phyloP scores from a whole-genome alignment of 83 land plant species.

The Thuja plicata region DNA sequence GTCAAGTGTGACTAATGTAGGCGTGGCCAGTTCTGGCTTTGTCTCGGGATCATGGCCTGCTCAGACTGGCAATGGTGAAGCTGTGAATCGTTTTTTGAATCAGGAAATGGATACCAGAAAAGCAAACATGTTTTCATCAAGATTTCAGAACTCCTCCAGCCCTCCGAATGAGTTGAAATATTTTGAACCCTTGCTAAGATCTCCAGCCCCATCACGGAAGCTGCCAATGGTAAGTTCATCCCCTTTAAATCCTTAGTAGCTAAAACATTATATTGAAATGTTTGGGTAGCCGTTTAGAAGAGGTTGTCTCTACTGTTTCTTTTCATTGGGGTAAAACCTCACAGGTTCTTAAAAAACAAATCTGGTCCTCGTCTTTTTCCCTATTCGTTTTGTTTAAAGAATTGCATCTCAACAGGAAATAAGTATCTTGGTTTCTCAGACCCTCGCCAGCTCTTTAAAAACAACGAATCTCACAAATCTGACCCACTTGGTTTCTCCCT shows the following conservation, averaged over 20 bases:
- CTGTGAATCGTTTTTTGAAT: conserved; percentile 1
- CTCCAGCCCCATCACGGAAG: conserved; percentile 12
- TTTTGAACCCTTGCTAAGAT: conserved; percentile 3
- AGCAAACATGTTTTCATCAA: background rate
- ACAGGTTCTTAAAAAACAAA: background rate
- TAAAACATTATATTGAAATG: background rate
- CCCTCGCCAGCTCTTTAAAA: background rate
- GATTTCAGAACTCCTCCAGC: background rate
- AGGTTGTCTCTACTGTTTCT: background rate
- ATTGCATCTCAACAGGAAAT: background rate
- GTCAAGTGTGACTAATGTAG: background rate
- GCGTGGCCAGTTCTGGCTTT: conserved; percentile 1
- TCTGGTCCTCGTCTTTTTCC: background rate
- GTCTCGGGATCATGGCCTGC: background rate
- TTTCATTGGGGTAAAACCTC: background rate
- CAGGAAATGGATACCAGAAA: conserved; percentile 6
- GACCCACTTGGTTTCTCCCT: background rate
- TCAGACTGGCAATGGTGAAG: background rate
- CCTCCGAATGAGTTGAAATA: background rate
- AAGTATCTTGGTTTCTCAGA: background rate
- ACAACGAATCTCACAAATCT: background rate
- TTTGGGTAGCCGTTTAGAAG: background rate
- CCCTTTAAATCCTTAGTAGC: background rate
- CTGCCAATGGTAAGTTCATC: conserved; percentile 1
- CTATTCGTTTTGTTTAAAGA: background rate